Evolutionary conservation across 2,329 filamentous ascomycete species (phyloP).

Genomic region (Diaporthe aspalathi): DNA sequence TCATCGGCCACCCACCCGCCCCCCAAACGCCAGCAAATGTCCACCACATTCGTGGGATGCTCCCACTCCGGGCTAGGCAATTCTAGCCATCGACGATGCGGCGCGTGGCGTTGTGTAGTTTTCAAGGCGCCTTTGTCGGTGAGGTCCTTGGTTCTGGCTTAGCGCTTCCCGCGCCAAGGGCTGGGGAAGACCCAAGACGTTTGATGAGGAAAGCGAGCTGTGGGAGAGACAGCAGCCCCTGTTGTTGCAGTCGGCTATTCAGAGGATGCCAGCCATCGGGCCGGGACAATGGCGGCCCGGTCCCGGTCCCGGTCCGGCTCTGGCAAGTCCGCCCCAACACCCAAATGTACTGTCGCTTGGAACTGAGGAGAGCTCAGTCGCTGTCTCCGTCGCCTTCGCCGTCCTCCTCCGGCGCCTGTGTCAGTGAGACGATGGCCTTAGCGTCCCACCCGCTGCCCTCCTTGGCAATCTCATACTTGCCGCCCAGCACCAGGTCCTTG

Average conservation of each 20-base stretch:
- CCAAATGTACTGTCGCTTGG: not conserved
- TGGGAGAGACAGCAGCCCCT: slow-evolving; percentile 7
- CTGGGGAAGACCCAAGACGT: not conserved
- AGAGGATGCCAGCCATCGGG: not conserved
- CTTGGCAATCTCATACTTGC: slow-evolving; percentile 76
- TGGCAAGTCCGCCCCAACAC: not conserved
- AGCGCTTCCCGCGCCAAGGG: slow-evolving; percentile 20
- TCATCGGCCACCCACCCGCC: too few species aligned
- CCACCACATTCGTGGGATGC: not conserved
- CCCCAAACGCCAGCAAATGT: slow-evolving; percentile 15
- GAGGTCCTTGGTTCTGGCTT: slow-evolving; percentile 19
- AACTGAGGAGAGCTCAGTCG: not conserved
- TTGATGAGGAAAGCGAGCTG: not conserved
- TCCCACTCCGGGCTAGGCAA: not conserved
- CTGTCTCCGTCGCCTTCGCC: not conserved
- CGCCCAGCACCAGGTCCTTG: slow-evolving; percentile 90
- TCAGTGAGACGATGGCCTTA: slow-evolving; percentile 51
- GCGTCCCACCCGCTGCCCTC: slow-evolving; percentile 49
- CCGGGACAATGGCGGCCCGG: not conserved
- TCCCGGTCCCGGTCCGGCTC: slow-evolving; percentile 1
- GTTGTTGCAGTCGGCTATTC: slow-evolving; percentile 2
- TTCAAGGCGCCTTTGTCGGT: not conserved
- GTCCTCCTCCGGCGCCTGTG: slow-evolving; percentile 54
- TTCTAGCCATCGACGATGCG: slow-evolving; percentile 34
- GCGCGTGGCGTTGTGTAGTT: slow-evolving; percentile 29